Evolutionary conservation across 176 grass and related monocot genomes (phyloP).

Genomic region (maize (Zea mays)): Zm-B73-REFERENCE-NAM-5.0 NC_050105.1:144822001-144822500

Average conservation of each 20-base stretch:
- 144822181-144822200: conserved; percentile 37
- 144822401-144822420: neutral
- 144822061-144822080: conserved; percentile 55
- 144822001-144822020: conserved; percentile 35
- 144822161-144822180: conserved; percentile 17
- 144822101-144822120: conserved; percentile 73
- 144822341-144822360: neutral
- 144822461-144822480: neutral
- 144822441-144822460: neutral
- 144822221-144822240: neutral
- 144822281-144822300: conserved; percentile 1
- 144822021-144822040: conserved; percentile 64
- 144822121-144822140: conserved; percentile 47
- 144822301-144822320: conserved; percentile 28
- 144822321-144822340: neutral
- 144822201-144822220: conserved; percentile 21
- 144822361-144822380: neutral
- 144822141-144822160: conserved; percentile 49
- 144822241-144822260: conserved; percentile 9
- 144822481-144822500: neutral
- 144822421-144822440: too few species aligned
- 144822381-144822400: neutral
- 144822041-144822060: conserved; percentile 67
- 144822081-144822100: conserved; percentile 66
- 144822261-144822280: neutral